A percentile compares a stretch with the other conserved stretches of the same genome.
These are phyloP conservation scores for Phycomyces blakesleeanus DNA, from an alignment of 192 early-diverging fungal species.

Conservation along the genomic window DNA sequence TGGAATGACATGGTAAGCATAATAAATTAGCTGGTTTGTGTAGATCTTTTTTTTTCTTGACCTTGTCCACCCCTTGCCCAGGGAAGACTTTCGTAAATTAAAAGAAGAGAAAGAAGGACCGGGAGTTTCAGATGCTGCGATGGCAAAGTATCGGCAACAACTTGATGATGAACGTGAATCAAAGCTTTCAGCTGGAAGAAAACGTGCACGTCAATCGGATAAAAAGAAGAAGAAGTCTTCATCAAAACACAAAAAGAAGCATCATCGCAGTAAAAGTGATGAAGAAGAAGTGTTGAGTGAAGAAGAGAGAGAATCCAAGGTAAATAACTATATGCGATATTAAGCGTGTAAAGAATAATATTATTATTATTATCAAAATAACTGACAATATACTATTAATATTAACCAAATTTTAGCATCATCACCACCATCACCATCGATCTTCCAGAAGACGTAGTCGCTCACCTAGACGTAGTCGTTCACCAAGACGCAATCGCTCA, in stretches of 20 bases:
- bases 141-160: slow-evolving; percentile 22
- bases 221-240: slow-evolving; percentile 11
- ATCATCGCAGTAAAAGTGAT: slow-evolving; percentile 9
- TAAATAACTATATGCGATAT: no score
- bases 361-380: no score
- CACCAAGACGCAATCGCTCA: no score
- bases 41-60: neutral
- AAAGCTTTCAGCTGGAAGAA: slow-evolving; percentile 7
- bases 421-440: no score
- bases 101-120: slow-evolving; percentile 27
- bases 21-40: neutral
- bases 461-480: no score
- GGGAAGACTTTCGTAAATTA: slow-evolving; percentile 25
- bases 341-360: no score
- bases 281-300: no score
- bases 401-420: no score
- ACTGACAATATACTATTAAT: no score
- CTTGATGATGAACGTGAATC: slow-evolving; percentile 23
- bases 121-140: slow-evolving; percentile 19
- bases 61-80: neutral
- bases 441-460: no score
- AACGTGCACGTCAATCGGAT: slow-evolving; percentile 2
- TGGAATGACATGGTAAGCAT: slow-evolving; percentile 24
- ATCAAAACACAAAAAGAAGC: slow-evolving; percentile 5
- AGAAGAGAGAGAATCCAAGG: no score